Percentiles rank a stretch among this genome's conserved stretches.
These are phyloP conservation scores for Porphyridium purpureum DNA, from an alignment of 23 red algal species.

Conservation along the genomic window DNA sequence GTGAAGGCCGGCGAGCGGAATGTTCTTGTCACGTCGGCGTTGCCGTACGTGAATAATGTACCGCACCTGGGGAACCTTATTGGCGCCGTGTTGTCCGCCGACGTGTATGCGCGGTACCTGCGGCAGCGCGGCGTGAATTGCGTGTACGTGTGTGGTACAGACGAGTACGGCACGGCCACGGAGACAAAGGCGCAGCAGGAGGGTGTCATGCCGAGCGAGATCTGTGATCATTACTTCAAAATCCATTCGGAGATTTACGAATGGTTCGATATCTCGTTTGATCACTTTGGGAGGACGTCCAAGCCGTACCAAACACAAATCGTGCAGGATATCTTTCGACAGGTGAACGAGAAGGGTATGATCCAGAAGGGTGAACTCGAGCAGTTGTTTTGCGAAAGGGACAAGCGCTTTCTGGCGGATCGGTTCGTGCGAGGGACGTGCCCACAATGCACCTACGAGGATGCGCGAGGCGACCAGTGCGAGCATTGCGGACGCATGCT, in stretches of 20 bases:
- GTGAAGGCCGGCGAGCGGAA: conserved; percentile 35
- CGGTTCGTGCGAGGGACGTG: conserved; percentile 85
- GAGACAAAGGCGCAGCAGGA: conserved; percentile 92
- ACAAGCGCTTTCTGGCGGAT: conserved; percentile 74
- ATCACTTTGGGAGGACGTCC: conserved; percentile 89
- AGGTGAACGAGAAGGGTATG: conserved; percentile 42
- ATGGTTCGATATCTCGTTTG: conserved; percentile 97
- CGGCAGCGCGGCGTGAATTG: conserved; percentile 73
- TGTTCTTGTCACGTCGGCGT: conserved; percentile 84
- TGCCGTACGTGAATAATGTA: conserved; percentile 97
- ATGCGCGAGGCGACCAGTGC: conserved; percentile 93
- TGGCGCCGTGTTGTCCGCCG: conserved; percentile 82
- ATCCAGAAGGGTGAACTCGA: conserved; percentile 41
- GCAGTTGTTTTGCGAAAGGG: conserved; percentile 67
- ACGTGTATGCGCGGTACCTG: conserved; percentile 87
- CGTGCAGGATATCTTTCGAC: conserved; percentile 86
- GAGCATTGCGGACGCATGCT: conserved; percentile 80
- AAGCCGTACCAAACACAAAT: conserved; percentile 65
- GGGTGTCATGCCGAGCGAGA: conserved; percentile 47
- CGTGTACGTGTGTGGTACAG: conserved; percentile 91
- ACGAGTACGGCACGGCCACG: conserved; percentile 98
- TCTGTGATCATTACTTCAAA: conserved; percentile 80
- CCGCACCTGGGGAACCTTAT: conserved; percentile 97
- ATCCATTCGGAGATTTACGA: conserved; percentile 70
- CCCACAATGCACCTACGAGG: conserved; percentile 79